phyloP scores from a whole-genome alignment of 2,329 filamentous ascomycete species.

The Diaporthe capsici region DNA sequence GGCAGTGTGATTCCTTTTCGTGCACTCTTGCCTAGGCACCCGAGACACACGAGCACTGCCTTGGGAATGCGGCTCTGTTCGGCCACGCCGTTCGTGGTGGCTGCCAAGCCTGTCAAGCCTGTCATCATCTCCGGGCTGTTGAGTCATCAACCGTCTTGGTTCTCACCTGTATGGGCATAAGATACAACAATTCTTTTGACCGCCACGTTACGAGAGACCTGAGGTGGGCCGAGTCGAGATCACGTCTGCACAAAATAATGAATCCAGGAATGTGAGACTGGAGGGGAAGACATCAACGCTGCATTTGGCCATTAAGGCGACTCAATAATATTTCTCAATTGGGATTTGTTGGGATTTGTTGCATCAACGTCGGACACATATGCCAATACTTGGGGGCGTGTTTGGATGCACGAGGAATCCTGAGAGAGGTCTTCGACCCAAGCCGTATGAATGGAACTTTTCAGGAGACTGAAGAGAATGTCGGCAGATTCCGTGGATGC shows the following conservation, averaged over 20 bases:
- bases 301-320: background rate
- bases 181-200: background rate
- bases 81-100: background rate
- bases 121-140: background rate
- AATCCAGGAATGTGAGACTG: no score
- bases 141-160: background rate
- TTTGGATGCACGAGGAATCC: background rate
- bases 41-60: constrained; percentile 3
- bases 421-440: no score
- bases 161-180: background rate
- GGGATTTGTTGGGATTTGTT: background rate
- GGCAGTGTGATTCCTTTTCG: background rate
- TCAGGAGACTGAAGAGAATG: background rate
- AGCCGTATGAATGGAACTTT: background rate
- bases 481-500: background rate
- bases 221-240: background rate
- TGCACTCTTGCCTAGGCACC: background rate
- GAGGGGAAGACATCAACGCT: background rate
- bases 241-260: background rate
- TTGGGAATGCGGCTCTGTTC: constrained; percentile 19
- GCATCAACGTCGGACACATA: background rate
- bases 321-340: background rate
- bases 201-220: background rate
- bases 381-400: background rate
- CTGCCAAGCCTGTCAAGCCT: background rate